These are phyloP conservation scores for Oryza brachyantha DNA, from an alignment of 176 grass and related monocot species.

Conservation along the genomic window DNA sequence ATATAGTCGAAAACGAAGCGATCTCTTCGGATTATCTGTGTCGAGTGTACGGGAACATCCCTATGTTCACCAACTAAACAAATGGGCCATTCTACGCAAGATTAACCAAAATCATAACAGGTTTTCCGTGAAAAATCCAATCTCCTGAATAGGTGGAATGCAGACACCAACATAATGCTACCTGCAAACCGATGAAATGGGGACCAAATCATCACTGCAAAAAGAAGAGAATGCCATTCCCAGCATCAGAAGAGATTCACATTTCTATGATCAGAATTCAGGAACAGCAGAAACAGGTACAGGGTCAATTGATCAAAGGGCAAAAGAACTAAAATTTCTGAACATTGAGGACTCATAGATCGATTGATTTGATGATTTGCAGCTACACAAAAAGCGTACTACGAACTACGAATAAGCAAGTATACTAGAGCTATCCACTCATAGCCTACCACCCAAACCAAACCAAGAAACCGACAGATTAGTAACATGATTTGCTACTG, in stretches of 20 bases:
- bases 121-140: neutral
- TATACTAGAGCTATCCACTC: constrained; percentile 24
- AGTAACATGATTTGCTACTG: constrained; percentile 4
- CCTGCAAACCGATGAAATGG: neutral
- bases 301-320: neutral
- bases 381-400: constrained; percentile 24
- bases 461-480: constrained; percentile 7
- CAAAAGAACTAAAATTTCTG: neutral
- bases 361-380: neutral
- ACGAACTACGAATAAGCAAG: neutral
- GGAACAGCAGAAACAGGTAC: neutral
- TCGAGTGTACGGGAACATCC: neutral
- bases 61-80: neutral
- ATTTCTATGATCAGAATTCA: neutral
- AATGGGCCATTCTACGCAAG: neutral
- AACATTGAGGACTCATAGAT: constrained; percentile 8
- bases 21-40: neutral
- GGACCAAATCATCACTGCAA: neutral
- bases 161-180: neutral
- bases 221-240: neutral
- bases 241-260: too few species aligned
- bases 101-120: neutral
- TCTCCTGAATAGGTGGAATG: neutral
- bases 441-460: neutral
- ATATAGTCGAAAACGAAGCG: neutral